A percentile compares a stretch with the other conserved stretches of the same genome.
These are phyloP conservation scores for Podospora tetraspora DNA, from an alignment of 495 filamentous ascomycete genomes.

Conservation along the genomic window DNA sequence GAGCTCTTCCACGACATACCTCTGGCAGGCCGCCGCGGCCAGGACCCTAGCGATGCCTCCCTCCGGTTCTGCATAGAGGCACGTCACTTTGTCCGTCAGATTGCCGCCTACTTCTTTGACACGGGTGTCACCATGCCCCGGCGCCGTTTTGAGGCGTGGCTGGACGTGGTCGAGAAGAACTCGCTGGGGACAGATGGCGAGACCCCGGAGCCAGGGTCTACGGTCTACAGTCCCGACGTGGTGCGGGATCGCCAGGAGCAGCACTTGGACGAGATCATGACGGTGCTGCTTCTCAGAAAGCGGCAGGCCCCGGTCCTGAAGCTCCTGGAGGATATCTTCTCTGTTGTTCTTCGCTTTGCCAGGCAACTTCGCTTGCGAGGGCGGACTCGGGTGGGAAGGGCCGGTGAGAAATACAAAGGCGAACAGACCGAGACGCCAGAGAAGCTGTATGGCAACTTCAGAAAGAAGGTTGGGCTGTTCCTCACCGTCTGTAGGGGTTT, in stretches of 20 bases:
- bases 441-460: slow-evolving; percentile 57
- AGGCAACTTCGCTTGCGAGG: slow-evolving; percentile 25
- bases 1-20: slow-evolving; percentile 57
- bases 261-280: slow-evolving; percentile 74
- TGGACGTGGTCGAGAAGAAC: slow-evolving; percentile 57
- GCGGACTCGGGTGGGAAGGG: slow-evolving; percentile 16
- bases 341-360: slow-evolving; percentile 62
- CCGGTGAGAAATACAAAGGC: not conserved
- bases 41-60: slow-evolving; percentile 37
- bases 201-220: slow-evolving; percentile 1
- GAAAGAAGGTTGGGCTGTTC: slow-evolving; percentile 65
- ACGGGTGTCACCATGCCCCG: slow-evolving; percentile 67
- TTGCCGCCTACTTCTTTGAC: slow-evolving; percentile 72
- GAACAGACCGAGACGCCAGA: slow-evolving; percentile 36
- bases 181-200: slow-evolving; percentile 29
- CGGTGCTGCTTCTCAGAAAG: slow-evolving; percentile 62
- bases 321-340: slow-evolving; percentile 74
- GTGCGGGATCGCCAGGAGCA: slow-evolving; percentile 68
- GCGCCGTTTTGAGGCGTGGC: slow-evolving; percentile 58
- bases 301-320: slow-evolving; percentile 65
- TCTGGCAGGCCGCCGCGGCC: slow-evolving; percentile 1
- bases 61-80: slow-evolving; percentile 68
- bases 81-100: slow-evolving; percentile 64
- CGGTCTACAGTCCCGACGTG: slow-evolving; percentile 50
- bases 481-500: slow-evolving; percentile 57